Conservation (phyloP, 2,329 filamentous ascomycete genomes). For the Pseudomassariella vexata region DNA sequence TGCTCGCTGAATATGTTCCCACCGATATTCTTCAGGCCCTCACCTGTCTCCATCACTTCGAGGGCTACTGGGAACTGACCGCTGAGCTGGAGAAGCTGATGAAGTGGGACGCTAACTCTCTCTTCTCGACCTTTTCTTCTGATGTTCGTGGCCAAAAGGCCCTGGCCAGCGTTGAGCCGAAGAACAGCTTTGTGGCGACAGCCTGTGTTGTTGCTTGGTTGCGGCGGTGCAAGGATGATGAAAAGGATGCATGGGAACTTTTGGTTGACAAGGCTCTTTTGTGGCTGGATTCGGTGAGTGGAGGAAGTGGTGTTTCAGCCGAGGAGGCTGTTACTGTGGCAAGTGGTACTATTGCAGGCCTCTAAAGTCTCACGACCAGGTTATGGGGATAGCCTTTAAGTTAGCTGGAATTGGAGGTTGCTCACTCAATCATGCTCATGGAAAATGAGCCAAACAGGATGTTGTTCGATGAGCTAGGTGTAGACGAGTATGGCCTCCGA, state of each 20-base stretch:
- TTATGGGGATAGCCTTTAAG: too few species aligned
- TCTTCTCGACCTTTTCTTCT: slow-evolving; percentile 10
- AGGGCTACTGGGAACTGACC: slow-evolving; percentile 44
- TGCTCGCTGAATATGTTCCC: background rate
- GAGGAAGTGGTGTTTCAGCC: too few species aligned
- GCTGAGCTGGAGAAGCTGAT: slow-evolving; percentile 20
- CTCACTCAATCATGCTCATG: too few species aligned
- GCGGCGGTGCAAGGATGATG: slow-evolving; percentile 32
- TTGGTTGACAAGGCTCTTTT: slow-evolving; percentile 52
- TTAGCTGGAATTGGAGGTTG: too few species aligned
- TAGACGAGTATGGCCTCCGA: too few species aligned
- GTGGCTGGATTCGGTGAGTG: too few species aligned
- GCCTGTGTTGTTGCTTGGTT: slow-evolving; percentile 42
- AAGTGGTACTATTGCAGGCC: too few species aligned
- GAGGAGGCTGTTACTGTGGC: too few species aligned
- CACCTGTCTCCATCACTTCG: slow-evolving; percentile 49
- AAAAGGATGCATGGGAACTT: slow-evolving; percentile 58
- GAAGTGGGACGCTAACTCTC: slow-evolving; percentile 11
- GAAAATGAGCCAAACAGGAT: too few species aligned
- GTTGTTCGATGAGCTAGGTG: too few species aligned
- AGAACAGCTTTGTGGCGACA: slow-evolving; percentile 20
- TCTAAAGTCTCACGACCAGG: too few species aligned
- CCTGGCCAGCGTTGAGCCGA: slow-evolving; percentile 21
- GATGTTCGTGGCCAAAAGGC: slow-evolving; percentile 12
- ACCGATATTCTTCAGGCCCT: slow-evolving; percentile 32